Evolutionary conservation across 495 filamentous ascomycete genomes (phyloP).

Genomic region (Penicillium herquei): DNA sequence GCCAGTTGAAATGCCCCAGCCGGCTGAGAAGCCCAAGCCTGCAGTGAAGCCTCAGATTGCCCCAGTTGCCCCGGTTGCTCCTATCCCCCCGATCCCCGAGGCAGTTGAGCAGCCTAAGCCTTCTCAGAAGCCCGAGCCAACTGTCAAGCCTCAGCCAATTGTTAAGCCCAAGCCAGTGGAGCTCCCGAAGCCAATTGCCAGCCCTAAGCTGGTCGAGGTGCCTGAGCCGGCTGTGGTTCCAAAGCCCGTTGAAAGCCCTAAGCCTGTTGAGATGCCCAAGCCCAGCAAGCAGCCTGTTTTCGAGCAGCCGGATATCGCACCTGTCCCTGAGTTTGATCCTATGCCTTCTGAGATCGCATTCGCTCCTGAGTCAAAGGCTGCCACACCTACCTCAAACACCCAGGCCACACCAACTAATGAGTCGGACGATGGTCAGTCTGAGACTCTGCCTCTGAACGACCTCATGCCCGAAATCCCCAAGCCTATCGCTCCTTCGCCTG

Average conservation of each 20-base stretch:
- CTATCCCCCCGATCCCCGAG: too few species aligned
- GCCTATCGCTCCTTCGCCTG: conserved; percentile 4
- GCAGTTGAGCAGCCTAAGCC: neutral
- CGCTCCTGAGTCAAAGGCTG: neutral
- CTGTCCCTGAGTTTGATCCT: neutral
- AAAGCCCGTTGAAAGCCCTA: neutral
- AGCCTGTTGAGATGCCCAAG: neutral
- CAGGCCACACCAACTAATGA: neutral
- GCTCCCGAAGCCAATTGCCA: neutral
- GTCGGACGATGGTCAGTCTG: neutral
- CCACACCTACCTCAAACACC: neutral
- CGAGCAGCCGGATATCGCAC: neutral
- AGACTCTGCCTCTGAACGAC: neutral
- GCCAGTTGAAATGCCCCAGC: neutral
- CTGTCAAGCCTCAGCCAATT: neutral
- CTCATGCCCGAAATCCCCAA: conserved; percentile 3
- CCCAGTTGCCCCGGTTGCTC: neutral
- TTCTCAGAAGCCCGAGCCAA: neutral
- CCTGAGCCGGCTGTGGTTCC: neutral
- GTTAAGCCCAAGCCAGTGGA: neutral
- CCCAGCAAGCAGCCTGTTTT: too few species aligned
- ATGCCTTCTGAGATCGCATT: neutral
- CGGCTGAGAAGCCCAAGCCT: neutral
- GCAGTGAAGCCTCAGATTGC: neutral
- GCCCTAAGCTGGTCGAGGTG: neutral